phyloP scores from a whole-genome alignment of 129 eudicot genomes.

The Flaveria robusta region DNA sequence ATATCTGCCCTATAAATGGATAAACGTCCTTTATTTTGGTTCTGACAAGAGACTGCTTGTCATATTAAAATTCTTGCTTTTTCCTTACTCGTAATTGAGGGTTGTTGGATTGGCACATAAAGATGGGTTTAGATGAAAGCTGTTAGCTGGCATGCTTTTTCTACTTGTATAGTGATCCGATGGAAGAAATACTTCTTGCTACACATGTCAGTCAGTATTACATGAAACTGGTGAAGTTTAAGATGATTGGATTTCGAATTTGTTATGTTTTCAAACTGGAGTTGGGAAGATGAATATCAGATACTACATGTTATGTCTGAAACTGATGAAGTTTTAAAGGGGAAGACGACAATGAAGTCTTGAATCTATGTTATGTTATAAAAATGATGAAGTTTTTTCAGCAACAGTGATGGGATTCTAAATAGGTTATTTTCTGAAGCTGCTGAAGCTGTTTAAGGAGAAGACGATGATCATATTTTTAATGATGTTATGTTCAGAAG shows the following conservation, averaged over 20 bases:
- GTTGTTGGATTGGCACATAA: slow-evolving; percentile 19
- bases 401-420: neutral
- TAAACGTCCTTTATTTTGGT: slow-evolving; percentile 8
- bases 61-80: slow-evolving; percentile 22
- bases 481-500: neutral
- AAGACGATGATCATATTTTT: neutral
- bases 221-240: slow-evolving; percentile 1
- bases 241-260: neutral
- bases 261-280: slow-evolving; percentile 3
- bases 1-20: slow-evolving; percentile 19
- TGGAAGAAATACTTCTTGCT: slow-evolving; percentile 15
- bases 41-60: slow-evolving; percentile 28
- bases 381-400: neutral
- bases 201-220: slow-evolving; percentile 4
- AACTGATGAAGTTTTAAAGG: neutral
- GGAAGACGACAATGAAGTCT: neutral
- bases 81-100: slow-evolving; percentile 11
- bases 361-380: slow-evolving; percentile 1
- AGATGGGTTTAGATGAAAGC: slow-evolving; percentile 16
- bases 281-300: neutral
- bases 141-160: neutral
- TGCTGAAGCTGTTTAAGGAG: slow-evolving; percentile 6
- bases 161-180: slow-evolving; percentile 19
- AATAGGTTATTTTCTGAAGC: slow-evolving; percentile 20
- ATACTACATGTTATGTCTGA: neutral